Evolutionary conservation across 1,139 yeast genomes (phyloP).

Genomic region (Suhomyces maxii): DNA sequence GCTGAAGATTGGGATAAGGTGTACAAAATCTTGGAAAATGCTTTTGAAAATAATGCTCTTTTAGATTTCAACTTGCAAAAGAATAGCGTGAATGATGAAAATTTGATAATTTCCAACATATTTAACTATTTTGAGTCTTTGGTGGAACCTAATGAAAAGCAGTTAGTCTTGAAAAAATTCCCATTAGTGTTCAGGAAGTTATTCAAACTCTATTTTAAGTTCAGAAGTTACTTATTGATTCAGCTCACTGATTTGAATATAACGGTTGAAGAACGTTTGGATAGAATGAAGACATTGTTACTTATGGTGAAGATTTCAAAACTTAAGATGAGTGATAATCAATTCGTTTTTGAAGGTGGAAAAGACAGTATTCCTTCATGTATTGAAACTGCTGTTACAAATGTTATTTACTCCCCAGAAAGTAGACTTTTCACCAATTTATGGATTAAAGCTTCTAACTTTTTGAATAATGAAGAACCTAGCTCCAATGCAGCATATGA

Average conservation of each 20-base stretch:
- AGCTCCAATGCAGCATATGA: constrained; percentile 24
- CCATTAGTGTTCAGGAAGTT: constrained; percentile 73
- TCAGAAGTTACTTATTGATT: constrained; percentile 61
- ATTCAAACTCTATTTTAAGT: constrained; percentile 64
- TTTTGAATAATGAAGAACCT: constrained; percentile 24
- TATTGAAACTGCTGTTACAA: constrained; percentile 75
- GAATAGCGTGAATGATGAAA: constrained; percentile 49
- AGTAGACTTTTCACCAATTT: constrained; percentile 64
- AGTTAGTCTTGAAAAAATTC: constrained; percentile 50
- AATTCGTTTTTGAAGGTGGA: constrained; percentile 52
- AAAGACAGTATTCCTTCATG: constrained; percentile 71
- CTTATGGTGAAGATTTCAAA: constrained; percentile 67
- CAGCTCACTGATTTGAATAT: constrained; percentile 66
- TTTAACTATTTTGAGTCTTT: constrained; percentile 69
- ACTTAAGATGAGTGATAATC: constrained; percentile 66
- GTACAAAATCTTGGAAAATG: constrained; percentile 71
- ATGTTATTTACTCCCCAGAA: constrained; percentile 79
- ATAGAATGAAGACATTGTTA: constrained; percentile 69
- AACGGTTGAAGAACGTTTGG: constrained; percentile 58
- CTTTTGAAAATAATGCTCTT: constrained; percentile 53
- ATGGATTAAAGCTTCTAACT: constrained; percentile 60
- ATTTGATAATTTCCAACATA: constrained; percentile 64
- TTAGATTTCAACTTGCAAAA: constrained; percentile 57
- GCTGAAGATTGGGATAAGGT: constrained; percentile 79
- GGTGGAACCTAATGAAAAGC: constrained; percentile 40